Evolutionary conservation across 495 filamentous ascomycete species (phyloP).

Genomic region (Aspergillus wentii): DNA sequence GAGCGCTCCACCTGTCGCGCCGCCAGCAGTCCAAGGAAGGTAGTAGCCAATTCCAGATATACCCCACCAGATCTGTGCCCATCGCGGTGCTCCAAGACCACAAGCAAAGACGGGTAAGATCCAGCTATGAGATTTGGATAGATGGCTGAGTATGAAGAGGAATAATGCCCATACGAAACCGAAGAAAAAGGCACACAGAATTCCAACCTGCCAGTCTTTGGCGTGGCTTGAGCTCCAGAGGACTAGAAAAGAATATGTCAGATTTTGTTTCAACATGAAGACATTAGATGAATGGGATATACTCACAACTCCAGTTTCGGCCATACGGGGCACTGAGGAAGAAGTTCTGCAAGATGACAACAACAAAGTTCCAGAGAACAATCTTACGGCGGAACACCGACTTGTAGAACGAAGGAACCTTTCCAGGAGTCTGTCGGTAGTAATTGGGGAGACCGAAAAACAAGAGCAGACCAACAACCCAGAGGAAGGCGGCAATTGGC

Average conservation of each 20-base stretch:
- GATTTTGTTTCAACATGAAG: background rate
- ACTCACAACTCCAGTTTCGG: conserved; percentile 46
- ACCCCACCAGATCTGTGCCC: conserved; percentile 51
- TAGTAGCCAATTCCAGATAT: conserved; percentile 41
- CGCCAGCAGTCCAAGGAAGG: conserved; percentile 48
- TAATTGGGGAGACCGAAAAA: conserved; percentile 45
- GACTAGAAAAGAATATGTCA: conserved; percentile 19
- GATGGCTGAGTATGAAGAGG: conserved; percentile 32
- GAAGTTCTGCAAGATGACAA: conserved; percentile 45
- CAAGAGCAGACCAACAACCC: conserved; percentile 36
- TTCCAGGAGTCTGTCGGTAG: conserved; percentile 58
- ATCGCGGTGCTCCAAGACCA: conserved; percentile 44
- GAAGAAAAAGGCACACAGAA: conserved; percentile 42
- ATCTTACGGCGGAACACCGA: conserved; percentile 45
- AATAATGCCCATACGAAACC: conserved; percentile 38
- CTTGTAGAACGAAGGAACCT: conserved; percentile 54
- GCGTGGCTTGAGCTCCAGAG: conserved; percentile 46
- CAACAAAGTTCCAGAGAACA: conserved; percentile 45
- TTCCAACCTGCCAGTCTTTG: conserved; percentile 36
- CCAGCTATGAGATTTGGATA: conserved; percentile 45
- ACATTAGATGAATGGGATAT: background rate
- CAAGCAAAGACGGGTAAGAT: conserved; percentile 48
- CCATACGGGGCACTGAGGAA: conserved; percentile 47
- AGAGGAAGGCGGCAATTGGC: conserved; percentile 37
- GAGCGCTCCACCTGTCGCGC: conserved; percentile 35